Conservation (phyloP, 1,139 yeast genomes). For the Candida frijolesensis region DNA sequence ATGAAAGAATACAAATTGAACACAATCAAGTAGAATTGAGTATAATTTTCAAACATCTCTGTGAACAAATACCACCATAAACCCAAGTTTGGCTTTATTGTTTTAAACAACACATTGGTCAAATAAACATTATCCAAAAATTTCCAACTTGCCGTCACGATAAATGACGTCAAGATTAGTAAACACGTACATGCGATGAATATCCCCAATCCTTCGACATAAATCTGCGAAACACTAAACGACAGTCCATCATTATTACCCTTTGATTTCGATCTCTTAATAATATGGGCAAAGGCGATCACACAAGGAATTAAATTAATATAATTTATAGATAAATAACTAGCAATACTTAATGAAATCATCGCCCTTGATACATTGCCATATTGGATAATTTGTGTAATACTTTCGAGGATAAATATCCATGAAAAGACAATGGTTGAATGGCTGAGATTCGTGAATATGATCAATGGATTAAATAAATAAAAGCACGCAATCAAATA, state of each 20-base stretch:
- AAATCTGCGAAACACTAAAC: slow-evolving; percentile 15
- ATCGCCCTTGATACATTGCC: slow-evolving; percentile 48
- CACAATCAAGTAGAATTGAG: slow-evolving; percentile 78
- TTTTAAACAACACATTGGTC: slow-evolving; percentile 59
- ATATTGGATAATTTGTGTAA: slow-evolving; percentile 47
- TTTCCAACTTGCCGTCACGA: slow-evolving; percentile 36
- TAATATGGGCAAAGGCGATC: slow-evolving; percentile 37
- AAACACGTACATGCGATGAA: slow-evolving; percentile 30
- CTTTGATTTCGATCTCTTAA: slow-evolving; percentile 9
- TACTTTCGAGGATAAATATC: slow-evolving; percentile 52
- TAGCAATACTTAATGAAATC: slow-evolving; percentile 59
- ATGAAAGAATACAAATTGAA: slow-evolving; percentile 77
- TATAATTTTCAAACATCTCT: slow-evolving; percentile 90
- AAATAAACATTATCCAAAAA: slow-evolving; percentile 68
- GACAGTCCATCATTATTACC: background rate
- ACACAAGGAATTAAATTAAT: slow-evolving; percentile 59
- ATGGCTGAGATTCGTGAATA: slow-evolving; percentile 68
- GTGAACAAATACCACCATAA: slow-evolving; percentile 98
- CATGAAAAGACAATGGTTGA: slow-evolving; percentile 68
- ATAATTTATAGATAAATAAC: slow-evolving; percentile 67
- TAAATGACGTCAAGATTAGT: slow-evolving; percentile 37
- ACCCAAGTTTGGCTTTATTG: slow-evolving; percentile 84
- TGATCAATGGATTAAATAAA: slow-evolving; percentile 76
- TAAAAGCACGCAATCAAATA: slow-evolving; percentile 62
- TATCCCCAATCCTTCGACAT: slow-evolving; percentile 26